Base-by-base conservation (phyloP, 768 basidiomycete genomes). In the Pleurotus ostreatus region DNA sequence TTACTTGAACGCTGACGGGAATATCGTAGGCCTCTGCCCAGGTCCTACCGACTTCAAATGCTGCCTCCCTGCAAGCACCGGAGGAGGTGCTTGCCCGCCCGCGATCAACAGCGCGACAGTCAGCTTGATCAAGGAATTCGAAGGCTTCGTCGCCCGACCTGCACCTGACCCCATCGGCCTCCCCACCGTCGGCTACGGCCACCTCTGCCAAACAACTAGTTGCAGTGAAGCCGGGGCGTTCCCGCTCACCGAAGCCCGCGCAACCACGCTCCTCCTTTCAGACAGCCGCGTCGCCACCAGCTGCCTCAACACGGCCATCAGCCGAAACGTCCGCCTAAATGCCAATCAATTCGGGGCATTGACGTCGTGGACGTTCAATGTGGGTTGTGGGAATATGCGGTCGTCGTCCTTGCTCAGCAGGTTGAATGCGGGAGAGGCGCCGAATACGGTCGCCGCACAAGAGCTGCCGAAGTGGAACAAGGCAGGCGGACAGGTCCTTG, bases 331-430 rank as follows among this genome's bases (percentile, higher is more conserved):
- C 18, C 44, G 47, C 15, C 54, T 71, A 46, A 72, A 68, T 40
- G 70, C 60, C n/a, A 71, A 72, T 52, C 70, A 72, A 58, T 68
- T 66, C 61, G 71, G 70, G 11, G 71, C 73, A 7, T 57, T 74
- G 26, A 62, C 66, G 1, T 64, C 66, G 11, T 70, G 65, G 64
- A 60, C 70, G 11, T 71, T 70, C 59, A 71, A 71, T 39, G 63
- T 61, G 9, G 68, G 69, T 6, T 70, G 68, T 51, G 68, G 59
- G 5, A 65, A 61, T 46, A 59, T 63, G 15, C 58, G 55, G 38
- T 60, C 58, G 8, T 71, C 71, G 16, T 71, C 64, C 1, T 56
- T 73, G 54, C 46, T 71, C 51, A 66, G 62, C 55, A 58, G 73
- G 37, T 59, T 73, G 23, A 71, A 73, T 46, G 59, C 53, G 18